Evolutionary conservation across 441 rosid genomes (phyloP), one percentile per base, ranked within the genome.

Genomic region (Gossypium gossypioides): DNA sequence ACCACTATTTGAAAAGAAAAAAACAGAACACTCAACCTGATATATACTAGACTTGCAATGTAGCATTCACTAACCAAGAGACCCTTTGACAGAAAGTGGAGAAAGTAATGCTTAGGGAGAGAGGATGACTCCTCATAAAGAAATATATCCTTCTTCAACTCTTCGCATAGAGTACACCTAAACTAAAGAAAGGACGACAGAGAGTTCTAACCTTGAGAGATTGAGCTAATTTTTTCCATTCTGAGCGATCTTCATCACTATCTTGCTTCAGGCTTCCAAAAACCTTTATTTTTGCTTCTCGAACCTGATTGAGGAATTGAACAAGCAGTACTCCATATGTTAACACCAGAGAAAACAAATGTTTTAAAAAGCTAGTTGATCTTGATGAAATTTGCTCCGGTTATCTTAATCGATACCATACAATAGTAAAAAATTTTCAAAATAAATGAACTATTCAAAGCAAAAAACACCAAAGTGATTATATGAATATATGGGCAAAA

Each of bases 281-380:
- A 68, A 93, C 86, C 73, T 86, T 91, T 46, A 96, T 81, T 85
- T 96, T 96, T 42, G 91, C 86, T 75, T 91, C 94, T 68, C 96
- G 89, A 80, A 96, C 85, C 99, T 96, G 81, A 77, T 78, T 68
- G 56, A 40, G 48, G 75, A 65, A 58, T 50, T 37, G 24, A 60
- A 72, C 61, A 59, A 62, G 65, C 40, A 75, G 70, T 16, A 69
- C 69, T 71, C 69, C 72, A 61, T 48, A 18, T 60, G 62, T 44
- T 71, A n/a, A 70, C 68, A 72, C 73, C 55, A 74, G 74, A 42
- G 22, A 83, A 71, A 75, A 61, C n/a, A 61, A 46, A 48, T 29
- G 56, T 40, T 57, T 15, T 46, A 16, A 48, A 67, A 50, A 7
- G 42, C 57, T 56, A 37, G 40, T 10, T 16, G 55, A 52, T 27